Evolutionary conservation across 495 filamentous ascomycete species (phyloP), one percentile per base, ranked within the genome.

Genomic region (Parathielavia hyrcaniae): DNA sequence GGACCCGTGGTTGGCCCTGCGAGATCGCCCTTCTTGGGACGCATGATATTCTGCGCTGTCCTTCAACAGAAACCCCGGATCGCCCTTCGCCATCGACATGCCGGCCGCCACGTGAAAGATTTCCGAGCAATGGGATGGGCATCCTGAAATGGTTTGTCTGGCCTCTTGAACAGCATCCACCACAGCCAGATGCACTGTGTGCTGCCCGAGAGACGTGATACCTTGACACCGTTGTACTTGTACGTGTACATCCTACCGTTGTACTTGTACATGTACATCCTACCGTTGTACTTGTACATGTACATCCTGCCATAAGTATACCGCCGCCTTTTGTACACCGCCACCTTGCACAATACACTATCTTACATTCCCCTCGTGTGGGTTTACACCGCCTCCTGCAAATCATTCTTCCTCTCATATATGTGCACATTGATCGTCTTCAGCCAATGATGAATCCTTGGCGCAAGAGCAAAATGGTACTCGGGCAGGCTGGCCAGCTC

Each of bases 401-500:
- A 38, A 11, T 53, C 52, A 6, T 41, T 20, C 46, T 50, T 50
- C 55, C 55, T 63, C 59, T 65, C 63, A n/a, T 35, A 8, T 5
- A 68, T 52, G n/a, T 67, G 65, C 14, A 13, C 47, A 11, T 50
- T 16, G 12, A 69, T 64, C 12, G 47, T 45, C 12, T 35, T 55
- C 12, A 39, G 22, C 69, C 69, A 70, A 30, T 69, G 63, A 34
- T 40, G 60, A 5, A 66, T 35, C 44, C 62, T 36, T 0, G 65
- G 55, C 23, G 36, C 26, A 2, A 70, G 16, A 1, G 55, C 45
- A 35, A 55, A 61, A 50, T 73, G 69, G 40, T 69, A 77, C 53
- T 75, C 73, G 10, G 75, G 75, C 69, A 74, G 58, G 8, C 22
- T 62, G 57, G 71, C 64, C 16, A 77, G 19, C 36, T 71, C 70